Evolutionary conservation across 257 asterid genomes (phyloP).

Genomic region (Marsdenia floribunda): DNA sequence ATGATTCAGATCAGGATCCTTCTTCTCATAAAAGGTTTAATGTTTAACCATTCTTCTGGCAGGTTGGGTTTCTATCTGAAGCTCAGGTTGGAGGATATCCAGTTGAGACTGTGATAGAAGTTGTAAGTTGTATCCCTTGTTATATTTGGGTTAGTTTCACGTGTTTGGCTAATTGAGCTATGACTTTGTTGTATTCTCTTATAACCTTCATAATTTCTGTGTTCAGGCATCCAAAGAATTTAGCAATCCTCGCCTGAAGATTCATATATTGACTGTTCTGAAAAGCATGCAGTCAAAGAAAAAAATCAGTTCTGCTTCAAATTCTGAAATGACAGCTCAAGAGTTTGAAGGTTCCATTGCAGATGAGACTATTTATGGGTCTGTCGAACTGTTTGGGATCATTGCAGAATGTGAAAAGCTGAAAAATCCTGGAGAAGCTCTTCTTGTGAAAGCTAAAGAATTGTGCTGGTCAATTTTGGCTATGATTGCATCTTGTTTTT

Average conservation of each 20-base stretch:
- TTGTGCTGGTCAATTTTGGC: constrained; percentile 97
- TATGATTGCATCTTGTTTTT: constrained; percentile 90
- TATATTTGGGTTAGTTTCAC: not conserved
- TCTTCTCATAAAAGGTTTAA: constrained; percentile 3
- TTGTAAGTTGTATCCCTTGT: constrained; percentile 50
- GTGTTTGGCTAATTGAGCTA: constrained; percentile 5
- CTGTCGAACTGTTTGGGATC: constrained; percentile 86
- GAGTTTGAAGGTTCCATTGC: constrained; percentile 36
- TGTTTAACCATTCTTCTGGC: constrained; percentile 22
- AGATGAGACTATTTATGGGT: constrained; percentile 51
- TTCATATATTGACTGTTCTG: constrained; percentile 83
- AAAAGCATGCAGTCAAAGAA: constrained; percentile 74
- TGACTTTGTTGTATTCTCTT: constrained; percentile 9
- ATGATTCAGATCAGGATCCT: not conserved
- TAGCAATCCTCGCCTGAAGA: constrained; percentile 68
- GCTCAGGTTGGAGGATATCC: constrained; percentile 89
- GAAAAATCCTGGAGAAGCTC: constrained; percentile 86
- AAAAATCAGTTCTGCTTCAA: constrained; percentile 41
- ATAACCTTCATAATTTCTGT: constrained; percentile 20
- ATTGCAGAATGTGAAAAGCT: constrained; percentile 88
- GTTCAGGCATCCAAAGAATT: constrained; percentile 86
- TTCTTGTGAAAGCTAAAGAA: constrained; percentile 90
- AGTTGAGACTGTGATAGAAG: constrained; percentile 73
- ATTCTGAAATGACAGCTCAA: constrained; percentile 42
- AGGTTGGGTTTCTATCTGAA: constrained; percentile 97